Evolutionary conservation across 73 alveolate species (phyloP).

Genomic region (Paramecium primaurelia): DNA sequence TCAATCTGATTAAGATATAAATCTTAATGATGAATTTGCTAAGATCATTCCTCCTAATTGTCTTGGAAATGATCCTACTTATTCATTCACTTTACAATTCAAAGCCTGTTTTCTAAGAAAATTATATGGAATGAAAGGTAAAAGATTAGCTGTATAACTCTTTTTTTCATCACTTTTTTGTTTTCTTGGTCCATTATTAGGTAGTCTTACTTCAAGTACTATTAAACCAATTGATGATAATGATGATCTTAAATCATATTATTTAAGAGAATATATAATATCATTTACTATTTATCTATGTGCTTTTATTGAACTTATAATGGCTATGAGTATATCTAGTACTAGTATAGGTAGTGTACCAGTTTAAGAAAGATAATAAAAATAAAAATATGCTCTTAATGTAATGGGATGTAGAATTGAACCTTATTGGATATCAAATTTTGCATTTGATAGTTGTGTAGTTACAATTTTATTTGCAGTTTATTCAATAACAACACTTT

Average conservation of each 20-base stretch:
- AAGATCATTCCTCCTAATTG: constrained; percentile 4
- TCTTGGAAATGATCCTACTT: background rate
- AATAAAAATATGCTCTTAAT: constrained; percentile 56
- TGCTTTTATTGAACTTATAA: background rate
- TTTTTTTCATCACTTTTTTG: background rate
- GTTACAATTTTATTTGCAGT: background rate
- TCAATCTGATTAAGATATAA: background rate
- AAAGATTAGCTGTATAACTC: background rate
- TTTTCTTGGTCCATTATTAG: constrained; percentile 1
- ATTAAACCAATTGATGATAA: background rate
- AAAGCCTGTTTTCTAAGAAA: constrained; percentile 7
- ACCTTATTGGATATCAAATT: constrained; percentile 58
- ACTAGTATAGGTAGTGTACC: background rate
- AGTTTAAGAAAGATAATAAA: constrained; percentile 41
- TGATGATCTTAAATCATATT: background rate
- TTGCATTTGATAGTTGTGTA: constrained; percentile 24
- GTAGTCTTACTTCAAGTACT: background rate
- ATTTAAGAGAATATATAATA: background rate
- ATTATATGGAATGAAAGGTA: background rate
- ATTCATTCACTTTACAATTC: background rate
- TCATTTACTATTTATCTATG: background rate
- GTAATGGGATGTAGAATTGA: constrained; percentile 61
- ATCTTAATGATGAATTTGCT: constrained; percentile 13
- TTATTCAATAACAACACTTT: background rate
- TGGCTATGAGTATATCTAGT: background rate